Evolutionary conservation across 108 stramenopile species (phyloP), one percentile per base, ranked within the genome.

Genomic region (Cylindrotheca closterium): DNA sequence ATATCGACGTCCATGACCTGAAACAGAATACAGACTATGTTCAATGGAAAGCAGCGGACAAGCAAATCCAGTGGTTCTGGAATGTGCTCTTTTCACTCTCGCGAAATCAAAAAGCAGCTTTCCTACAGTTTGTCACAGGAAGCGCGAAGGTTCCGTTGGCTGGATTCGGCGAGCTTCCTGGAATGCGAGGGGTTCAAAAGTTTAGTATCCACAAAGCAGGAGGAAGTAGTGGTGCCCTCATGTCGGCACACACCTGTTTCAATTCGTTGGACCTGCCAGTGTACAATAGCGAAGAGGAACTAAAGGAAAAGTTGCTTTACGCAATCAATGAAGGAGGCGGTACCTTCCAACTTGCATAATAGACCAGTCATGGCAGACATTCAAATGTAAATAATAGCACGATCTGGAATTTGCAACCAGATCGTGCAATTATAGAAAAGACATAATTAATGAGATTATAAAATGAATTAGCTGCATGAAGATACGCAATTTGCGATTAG

Each of bases 171-270:
- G 86, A 91, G 49, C 80, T 99, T 18, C 97, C 95, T 61, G 96
- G 97, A 22, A 96, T 97, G 96, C 84, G 95, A 45, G 98, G 98
- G 25, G 69, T 88, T 17, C 96, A 98, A 77, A 90, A 92, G 63
- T 99, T 99, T 71, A 94, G 83, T 60, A 94, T 99, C 65, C 91
- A 95, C 74, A 91, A 89, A 63, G 85, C 84, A 1, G 77, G 78
- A 51, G 86, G 85, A 31, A 67, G 75, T 27, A 73, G 60, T 18
- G 89, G 89, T 19, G 79, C 92, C 1, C 79, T 98, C 34, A 94
- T 95, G 78, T 89, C 93, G 2, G 97, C 97, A 24, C 97, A 98
- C 69, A 98, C 97, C 22, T 98, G 97, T 63, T 98, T 98, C 86
- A 95, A 96, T 73, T 80, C 88, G 18, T 81, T 98, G n/a, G 97